These are phyloP conservation scores for Chernovozyma sophiae-reginae DNA, from an alignment of 1,139 yeast genomes.

Conservation along the genomic window DNA sequence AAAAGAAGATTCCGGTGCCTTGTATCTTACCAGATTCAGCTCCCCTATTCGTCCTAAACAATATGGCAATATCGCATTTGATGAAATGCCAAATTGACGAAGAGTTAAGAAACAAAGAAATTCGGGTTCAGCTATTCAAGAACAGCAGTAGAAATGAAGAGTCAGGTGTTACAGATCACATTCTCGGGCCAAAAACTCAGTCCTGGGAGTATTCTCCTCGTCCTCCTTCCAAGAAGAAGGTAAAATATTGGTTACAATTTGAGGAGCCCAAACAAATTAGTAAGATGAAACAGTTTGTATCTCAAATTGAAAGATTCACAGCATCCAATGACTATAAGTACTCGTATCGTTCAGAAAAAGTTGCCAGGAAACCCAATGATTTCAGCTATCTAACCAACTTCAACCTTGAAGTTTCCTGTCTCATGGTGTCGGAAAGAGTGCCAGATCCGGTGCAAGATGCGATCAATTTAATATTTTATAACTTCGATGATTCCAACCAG, in stretches of 20 bases:
- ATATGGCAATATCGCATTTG: not conserved
- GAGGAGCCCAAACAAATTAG: constrained; percentile 13
- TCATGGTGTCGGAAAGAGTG: constrained; percentile 40
- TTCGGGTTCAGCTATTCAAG: constrained; percentile 1
- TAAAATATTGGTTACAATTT: constrained; percentile 18
- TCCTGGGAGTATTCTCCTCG: constrained; percentile 26
- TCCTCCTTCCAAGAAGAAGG: constrained; percentile 28
- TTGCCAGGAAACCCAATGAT: constrained; percentile 41
- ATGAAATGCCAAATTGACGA: not conserved
- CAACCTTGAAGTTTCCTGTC: constrained; percentile 64
- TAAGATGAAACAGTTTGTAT: constrained; percentile 22
- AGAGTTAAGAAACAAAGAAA: constrained; percentile 1
- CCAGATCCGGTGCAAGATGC: constrained; percentile 71
- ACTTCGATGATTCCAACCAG: constrained; percentile 44
- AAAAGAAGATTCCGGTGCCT: constrained; percentile 51
- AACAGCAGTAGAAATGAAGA: not conserved
- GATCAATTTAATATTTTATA: constrained; percentile 60
- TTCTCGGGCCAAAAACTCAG: not conserved
- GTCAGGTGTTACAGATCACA: not conserved
- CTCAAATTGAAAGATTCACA: constrained; percentile 49
- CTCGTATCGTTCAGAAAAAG: constrained; percentile 27
- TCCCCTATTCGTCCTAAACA: constrained; percentile 7
- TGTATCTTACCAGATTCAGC: constrained; percentile 14
- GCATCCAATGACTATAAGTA: constrained; percentile 36
- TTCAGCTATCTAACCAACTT: constrained; percentile 51